These are phyloP conservation scores for Simplicillium sp. DNA, from an alignment of 2,329 filamentous ascomycete species.

Conservation along the genomic window DNA sequence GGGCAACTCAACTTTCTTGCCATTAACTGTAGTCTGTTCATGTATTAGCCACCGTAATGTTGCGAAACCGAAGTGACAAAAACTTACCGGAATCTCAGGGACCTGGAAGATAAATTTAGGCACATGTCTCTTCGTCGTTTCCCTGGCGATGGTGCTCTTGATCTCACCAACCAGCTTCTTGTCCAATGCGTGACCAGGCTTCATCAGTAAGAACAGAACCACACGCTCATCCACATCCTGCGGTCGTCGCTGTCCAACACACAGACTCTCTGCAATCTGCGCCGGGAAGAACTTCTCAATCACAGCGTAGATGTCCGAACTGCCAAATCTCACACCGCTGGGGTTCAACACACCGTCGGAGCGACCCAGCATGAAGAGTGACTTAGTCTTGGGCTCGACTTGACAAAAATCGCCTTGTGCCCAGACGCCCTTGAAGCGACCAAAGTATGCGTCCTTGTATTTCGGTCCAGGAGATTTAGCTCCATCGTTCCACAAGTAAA, in stretches of 20 bases:
- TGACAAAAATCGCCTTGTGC: slow-evolving; percentile 75
- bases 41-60: not conserved
- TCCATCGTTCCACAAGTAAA: slow-evolving; percentile 53
- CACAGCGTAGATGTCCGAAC: slow-evolving; percentile 70
- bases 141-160: slow-evolving; percentile 54
- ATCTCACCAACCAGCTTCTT: slow-evolving; percentile 45
- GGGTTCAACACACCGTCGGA: slow-evolving; percentile 77
- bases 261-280: slow-evolving; percentile 61
- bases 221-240: slow-evolving; percentile 43
- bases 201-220: slow-evolving; percentile 46
- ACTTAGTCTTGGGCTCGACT: slow-evolving; percentile 57
- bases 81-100: slow-evolving; percentile 66
- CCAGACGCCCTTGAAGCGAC: slow-evolving; percentile 60
- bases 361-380: slow-evolving; percentile 57
- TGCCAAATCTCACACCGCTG: slow-evolving; percentile 68
- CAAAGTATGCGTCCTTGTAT: slow-evolving; percentile 53
- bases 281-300: slow-evolving; percentile 56
- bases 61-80: not conserved
- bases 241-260: slow-evolving; percentile 66
- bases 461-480: slow-evolving; percentile 38
- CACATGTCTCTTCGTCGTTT: slow-evolving; percentile 64
- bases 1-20: slow-evolving; percentile 78
- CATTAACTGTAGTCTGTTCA: slow-evolving; percentile 65
- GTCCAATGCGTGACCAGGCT: slow-evolving; percentile 46
- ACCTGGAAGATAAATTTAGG: slow-evolving; percentile 73